Conservation (phyloP, 2,329 filamentous ascomycete species). For the Cytospora leucostoma region DNA sequence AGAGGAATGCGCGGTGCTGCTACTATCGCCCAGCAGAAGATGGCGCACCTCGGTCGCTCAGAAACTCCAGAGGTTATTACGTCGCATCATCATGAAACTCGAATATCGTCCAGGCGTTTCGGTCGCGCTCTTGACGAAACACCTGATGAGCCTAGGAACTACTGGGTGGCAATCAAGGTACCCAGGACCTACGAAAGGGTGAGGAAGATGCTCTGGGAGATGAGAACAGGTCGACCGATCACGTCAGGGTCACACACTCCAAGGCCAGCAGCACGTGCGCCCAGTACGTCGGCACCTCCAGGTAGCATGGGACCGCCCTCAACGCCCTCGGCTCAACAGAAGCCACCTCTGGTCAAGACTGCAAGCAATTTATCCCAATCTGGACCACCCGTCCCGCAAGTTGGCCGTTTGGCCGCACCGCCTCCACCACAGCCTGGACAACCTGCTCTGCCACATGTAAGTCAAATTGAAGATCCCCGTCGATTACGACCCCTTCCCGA, state of each 20-base stretch:
- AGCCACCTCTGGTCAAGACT: conserved; percentile 22
- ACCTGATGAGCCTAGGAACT: conserved; percentile 69
- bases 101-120: conserved; percentile 60
- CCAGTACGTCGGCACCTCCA: conserved; percentile 41
- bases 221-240: conserved; percentile 43
- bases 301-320: conserved; percentile 58
- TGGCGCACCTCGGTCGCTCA: conserved; percentile 79
- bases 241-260: conserved; percentile 47
- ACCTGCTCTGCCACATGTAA: conserved; percentile 61
- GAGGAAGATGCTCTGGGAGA: conserved; percentile 58
- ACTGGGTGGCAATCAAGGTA: conserved; percentile 76
- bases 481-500: conserved; percentile 27
- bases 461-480: conserved; percentile 36
- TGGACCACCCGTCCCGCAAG: conserved; percentile 45
- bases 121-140: conserved; percentile 74
- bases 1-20: conserved; percentile 88
- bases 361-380: conserved; percentile 27
- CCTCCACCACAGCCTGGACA: conserved; percentile 61
- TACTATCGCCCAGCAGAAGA: conserved; percentile 80
- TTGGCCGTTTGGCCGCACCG: conserved; percentile 70
- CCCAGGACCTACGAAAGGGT: conserved; percentile 63
- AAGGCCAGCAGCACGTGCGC: conserved; percentile 48
- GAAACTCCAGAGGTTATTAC: conserved; percentile 80
- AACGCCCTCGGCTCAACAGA: conserved; percentile 40
- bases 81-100: conserved; percentile 69